Evolutionary conservation across 257 asterid genomes (phyloP).

Genomic region (Agastache rugosa): DNA sequence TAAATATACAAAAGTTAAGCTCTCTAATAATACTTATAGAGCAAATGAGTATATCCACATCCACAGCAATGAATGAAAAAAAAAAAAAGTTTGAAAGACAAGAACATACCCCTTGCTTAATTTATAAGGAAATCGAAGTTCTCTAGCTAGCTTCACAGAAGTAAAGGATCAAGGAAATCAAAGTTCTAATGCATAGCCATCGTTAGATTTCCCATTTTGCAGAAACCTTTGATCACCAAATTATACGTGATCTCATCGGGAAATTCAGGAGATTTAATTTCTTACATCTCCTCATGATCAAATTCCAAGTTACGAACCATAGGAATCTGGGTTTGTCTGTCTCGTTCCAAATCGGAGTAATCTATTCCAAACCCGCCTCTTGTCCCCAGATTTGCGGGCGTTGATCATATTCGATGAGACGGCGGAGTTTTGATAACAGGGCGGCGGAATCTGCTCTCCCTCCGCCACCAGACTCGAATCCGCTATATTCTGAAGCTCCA

Average conservation of each 20-base stretch:
- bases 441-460: background rate
- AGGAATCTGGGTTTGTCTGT: background rate
- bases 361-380: background rate
- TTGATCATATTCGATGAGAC: background rate
- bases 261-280: slow-evolving; percentile 43
- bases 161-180: too few species aligned
- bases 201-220: slow-evolving; percentile 49
- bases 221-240: slow-evolving; percentile 84
- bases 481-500: background rate
- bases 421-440: background rate
- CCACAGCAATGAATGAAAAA: too few species aligned
- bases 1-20: too few species aligned
- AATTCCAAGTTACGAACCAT: slow-evolving; percentile 24
- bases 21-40: too few species aligned
- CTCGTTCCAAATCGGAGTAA: background rate
- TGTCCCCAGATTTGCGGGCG: background rate
- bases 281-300: slow-evolving; percentile 54
- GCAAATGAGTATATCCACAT: too few species aligned
- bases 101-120: too few species aligned
- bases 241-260: slow-evolving; percentile 83
- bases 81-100: too few species aligned
- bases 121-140: too few species aligned
- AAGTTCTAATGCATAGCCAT: slow-evolving; percentile 74
- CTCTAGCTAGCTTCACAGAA: too few species aligned
- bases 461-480: too few species aligned